These are phyloP conservation scores for Elaeis guineensis DNA, from an alignment of 176 grass and related monocot genomes.

Conservation along the genomic window DNA sequence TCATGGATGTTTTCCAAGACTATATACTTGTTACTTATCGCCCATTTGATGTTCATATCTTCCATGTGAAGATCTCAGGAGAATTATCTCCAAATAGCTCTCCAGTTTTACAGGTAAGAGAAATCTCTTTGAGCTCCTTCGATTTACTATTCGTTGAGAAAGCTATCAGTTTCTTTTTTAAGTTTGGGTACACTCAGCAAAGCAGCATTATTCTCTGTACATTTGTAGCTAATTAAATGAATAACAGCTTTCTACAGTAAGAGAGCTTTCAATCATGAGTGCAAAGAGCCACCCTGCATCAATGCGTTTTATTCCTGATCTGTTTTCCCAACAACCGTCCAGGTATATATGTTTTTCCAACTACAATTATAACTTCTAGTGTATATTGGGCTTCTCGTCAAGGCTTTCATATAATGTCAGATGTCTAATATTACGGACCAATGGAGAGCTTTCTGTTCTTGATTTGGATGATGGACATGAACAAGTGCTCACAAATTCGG, in stretches of 20 bases:
- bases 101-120: slow-evolving; percentile 76
- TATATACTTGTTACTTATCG: slow-evolving; percentile 92
- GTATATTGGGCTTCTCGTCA: slow-evolving; percentile 22
- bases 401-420: slow-evolving; percentile 39
- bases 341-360: slow-evolving; percentile 33
- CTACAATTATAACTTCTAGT: slow-evolving; percentile 29
- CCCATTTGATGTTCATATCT: slow-evolving; percentile 99
- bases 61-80: slow-evolving; percentile 79
- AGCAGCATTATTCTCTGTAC: too few relatives aligned
- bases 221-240: slow-evolving; percentile 12
- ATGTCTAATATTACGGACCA: slow-evolving; percentile 86
- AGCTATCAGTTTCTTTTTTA: too few relatives aligned
- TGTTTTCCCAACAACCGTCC: background rate
- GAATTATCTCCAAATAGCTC: slow-evolving; percentile 67
- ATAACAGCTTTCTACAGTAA: slow-evolving; percentile 81
- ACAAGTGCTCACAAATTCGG: slow-evolving; percentile 73
- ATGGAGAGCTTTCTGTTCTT: slow-evolving; percentile 90
- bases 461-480: slow-evolving; percentile 96
- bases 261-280: slow-evolving; percentile 99
- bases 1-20: slow-evolving; percentile 93
- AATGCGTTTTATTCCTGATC: slow-evolving; percentile 87
- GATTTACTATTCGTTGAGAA: too few relatives aligned
- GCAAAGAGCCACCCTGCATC: slow-evolving; percentile 81
- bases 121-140: too few relatives aligned
- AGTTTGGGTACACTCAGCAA: too few relatives aligned